These are phyloP conservation scores for Ophiosphaerella korrae DNA, from an alignment of 2,329 filamentous ascomycete genomes.

Conservation along the genomic window DNA sequence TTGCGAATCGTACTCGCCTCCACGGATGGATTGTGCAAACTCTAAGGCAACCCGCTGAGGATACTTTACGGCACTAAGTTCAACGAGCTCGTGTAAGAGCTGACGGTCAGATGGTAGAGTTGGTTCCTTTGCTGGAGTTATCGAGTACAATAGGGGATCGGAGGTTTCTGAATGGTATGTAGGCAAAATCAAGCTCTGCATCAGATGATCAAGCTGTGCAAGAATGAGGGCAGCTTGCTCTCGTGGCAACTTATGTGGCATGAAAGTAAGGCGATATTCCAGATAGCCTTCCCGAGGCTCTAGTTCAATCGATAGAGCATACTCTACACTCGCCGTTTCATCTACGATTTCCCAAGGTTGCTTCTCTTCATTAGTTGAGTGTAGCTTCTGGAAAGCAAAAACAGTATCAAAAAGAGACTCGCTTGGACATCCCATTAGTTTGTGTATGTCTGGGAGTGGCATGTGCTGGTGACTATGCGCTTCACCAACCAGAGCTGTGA, in stretches of 20 bases:
- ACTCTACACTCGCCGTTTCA: constrained; percentile 75
- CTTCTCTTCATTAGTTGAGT: constrained; percentile 20
- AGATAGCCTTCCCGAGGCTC: constrained; percentile 63
- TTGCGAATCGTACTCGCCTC: constrained; percentile 52
- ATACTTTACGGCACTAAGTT: constrained; percentile 60
- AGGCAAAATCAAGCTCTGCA: constrained; percentile 64
- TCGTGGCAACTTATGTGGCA: constrained; percentile 66
- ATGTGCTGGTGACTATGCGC: constrained; percentile 74
- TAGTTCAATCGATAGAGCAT: constrained; percentile 79
- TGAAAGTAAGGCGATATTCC: constrained; percentile 69
- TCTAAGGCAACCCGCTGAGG: constrained; percentile 74
- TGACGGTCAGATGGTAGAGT: constrained; percentile 62
- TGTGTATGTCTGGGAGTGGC: constrained; percentile 73
- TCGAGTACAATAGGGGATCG: constrained; percentile 61
- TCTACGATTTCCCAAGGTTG: constrained; percentile 64
- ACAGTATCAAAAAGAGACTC: constrained; percentile 80
- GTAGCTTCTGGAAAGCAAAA: constrained; percentile 76
- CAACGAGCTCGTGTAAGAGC: constrained; percentile 80
- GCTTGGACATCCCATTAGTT: constrained; percentile 69
- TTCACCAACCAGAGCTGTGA: constrained; percentile 68
- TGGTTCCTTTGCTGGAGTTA: constrained; percentile 65
- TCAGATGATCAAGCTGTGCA: constrained; percentile 70
- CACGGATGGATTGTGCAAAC: constrained; percentile 67
- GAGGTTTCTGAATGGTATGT: constrained; percentile 48
- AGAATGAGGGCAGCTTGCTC: constrained; percentile 72